Base-by-base conservation (phyloP, 2,329 filamentous ascomycete genomes). In the Xylaria multiplex region DNA sequence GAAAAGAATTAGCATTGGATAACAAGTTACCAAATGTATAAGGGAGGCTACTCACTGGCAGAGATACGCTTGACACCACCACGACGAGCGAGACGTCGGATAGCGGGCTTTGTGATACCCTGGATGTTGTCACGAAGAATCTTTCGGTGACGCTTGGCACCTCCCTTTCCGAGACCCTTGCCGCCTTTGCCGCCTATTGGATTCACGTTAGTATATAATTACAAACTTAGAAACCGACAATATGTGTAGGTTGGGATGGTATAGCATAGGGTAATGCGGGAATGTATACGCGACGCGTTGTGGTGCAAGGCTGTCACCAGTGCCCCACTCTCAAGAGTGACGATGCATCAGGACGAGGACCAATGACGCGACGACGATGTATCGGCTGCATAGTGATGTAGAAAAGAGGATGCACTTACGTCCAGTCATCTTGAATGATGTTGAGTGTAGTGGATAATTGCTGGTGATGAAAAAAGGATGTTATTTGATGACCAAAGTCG, bases 31-130 rank as follows among this genome's bases (percentile, higher is more conserved):
- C 5, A 43, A n/a, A 30, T 14, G n/a, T 22, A 62, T 73, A 62
- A 48, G 56, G 11, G 2, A 42, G 27, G 1, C 0, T 4, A 40
- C 87, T 81, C 88, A 92, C 90, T 96, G 81, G 94, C 94, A 78
- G 93, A 97, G 79, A 97, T 97, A 97, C 94, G 94, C 93, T 97
- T 97, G 88, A 97, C 94, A 94, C 94, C 94, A 84, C 94, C 94
- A 96, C 94, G 93, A 85, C 94, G 94, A 73, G 94, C 94, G 81
- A 97, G 93, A 96, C 94, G 94, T 79, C 94, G 91, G 84, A 97
- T 97, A 78, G 94, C 94, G 77, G 94, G 94, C 92, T 97, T 97
- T 80, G 94, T 97, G 81, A 97, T 97, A 85, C 94, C 94, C 87
- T 97, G 94, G 81, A 97, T 97, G 92, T 97, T 97, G 91, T 97